phyloP scores from a whole-genome alignment of 2,329 filamentous ascomycete species.

The Alternaria ethzedia region DNA sequence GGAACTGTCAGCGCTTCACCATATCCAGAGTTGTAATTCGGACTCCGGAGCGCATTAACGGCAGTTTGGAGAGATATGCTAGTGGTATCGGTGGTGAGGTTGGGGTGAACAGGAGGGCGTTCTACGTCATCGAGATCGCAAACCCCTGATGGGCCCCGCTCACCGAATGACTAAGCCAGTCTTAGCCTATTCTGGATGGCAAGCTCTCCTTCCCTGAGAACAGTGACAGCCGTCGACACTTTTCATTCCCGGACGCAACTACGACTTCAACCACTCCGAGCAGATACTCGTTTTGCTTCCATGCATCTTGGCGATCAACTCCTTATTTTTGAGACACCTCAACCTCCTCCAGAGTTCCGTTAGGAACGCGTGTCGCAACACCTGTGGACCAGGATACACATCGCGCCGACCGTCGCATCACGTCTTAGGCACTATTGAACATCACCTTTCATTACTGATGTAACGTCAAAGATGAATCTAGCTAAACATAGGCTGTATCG shows the following conservation, averaged over 20 bases:
- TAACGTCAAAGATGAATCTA: background rate
- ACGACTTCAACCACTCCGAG: background rate
- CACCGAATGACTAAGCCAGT: background rate
- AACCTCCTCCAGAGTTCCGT: background rate
- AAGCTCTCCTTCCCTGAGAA: background rate
- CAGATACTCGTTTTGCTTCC: background rate
- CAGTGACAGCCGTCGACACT: background rate
- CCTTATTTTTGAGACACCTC: background rate
- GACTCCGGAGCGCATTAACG: background rate
- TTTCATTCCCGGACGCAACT: background rate
- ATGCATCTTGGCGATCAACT: background rate
- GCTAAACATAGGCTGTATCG: background rate
- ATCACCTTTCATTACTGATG: background rate
- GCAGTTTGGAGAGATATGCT: background rate
- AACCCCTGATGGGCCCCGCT: background rate
- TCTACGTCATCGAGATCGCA: background rate
- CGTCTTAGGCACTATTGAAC: background rate
- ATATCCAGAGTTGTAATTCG: too few species aligned
- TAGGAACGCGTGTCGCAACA: background rate
- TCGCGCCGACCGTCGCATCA: background rate
- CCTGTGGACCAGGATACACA: background rate
- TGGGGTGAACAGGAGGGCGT: background rate
- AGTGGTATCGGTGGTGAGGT: background rate
- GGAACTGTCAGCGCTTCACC: background rate
- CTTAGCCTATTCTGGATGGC: background rate